Conservation (phyloP, 805 yeast genomes). For the Gaillardinia entomophila region DNA sequence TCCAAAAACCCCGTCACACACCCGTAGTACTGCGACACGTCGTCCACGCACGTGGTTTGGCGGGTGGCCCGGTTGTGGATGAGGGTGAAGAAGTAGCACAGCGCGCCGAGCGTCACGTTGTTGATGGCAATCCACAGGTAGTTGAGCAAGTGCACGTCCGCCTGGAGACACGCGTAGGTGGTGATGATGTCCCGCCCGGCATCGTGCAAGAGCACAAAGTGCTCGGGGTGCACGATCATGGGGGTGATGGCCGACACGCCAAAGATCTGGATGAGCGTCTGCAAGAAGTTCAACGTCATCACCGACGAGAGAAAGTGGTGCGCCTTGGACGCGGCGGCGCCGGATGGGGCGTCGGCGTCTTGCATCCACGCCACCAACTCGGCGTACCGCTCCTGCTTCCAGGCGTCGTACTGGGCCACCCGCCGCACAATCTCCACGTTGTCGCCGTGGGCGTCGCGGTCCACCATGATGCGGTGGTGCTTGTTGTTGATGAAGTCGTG, state of each 20-base stretch:
- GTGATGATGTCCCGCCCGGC: slow-evolving; percentile 7
- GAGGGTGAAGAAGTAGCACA: slow-evolving; percentile 5
- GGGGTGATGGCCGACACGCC: slow-evolving; percentile 7
- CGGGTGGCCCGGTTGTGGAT: slow-evolving; percentile 3
- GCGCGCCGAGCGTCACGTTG: slow-evolving; percentile 6
- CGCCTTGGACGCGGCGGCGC: neutral
- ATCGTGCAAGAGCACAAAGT: slow-evolving; percentile 4
- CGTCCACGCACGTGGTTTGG: no score
- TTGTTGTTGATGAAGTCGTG: slow-evolving; percentile 3
- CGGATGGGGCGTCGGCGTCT: neutral
- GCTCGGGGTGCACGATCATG: slow-evolving; percentile 1
- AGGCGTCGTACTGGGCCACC: slow-evolving; percentile 1
- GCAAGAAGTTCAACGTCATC: slow-evolving; percentile 7
- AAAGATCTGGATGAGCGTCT: slow-evolving; percentile 5
- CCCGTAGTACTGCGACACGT: no score
- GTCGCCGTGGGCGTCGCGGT: neutral
- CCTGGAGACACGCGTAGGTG: slow-evolving; percentile 3
- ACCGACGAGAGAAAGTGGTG: slow-evolving; percentile 4
- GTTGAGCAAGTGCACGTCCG: slow-evolving; percentile 5
- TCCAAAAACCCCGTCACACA: no score
- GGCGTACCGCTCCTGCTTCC: slow-evolving; percentile 4
- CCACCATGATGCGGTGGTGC: slow-evolving; percentile 2
- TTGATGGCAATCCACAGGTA: slow-evolving; percentile 13
- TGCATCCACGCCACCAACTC: slow-evolving; percentile 3
- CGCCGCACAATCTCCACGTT: neutral